Conservation (phyloP, 768 basidiomycete species). For the Trametes cubensis region DNA sequence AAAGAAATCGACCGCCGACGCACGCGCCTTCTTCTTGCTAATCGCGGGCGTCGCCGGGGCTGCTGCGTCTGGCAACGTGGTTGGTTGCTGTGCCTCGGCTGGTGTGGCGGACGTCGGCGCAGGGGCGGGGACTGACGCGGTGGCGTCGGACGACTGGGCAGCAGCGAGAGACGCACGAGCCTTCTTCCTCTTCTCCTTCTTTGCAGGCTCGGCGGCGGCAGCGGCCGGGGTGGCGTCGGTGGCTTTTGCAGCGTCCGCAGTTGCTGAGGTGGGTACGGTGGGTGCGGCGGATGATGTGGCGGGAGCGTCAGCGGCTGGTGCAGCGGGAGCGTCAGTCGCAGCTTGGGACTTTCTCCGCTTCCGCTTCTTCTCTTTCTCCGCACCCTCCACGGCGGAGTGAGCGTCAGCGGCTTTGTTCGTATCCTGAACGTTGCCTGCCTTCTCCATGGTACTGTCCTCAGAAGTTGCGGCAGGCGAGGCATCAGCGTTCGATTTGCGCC, state of each 20-base stretch:
- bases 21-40: slow-evolving; percentile 26
- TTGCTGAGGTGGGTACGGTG: slow-evolving; percentile 1
- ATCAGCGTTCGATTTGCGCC: slow-evolving; percentile 20
- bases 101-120: slow-evolving; percentile 2
- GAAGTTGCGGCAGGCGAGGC: background rate
- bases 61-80: slow-evolving; percentile 15
- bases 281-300: background rate
- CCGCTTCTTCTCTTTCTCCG: slow-evolving; percentile 29
- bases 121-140: slow-evolving; percentile 6
- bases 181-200: slow-evolving; percentile 27
- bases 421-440: background rate
- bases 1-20: slow-evolving; percentile 33
- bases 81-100: background rate
- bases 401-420: background rate
- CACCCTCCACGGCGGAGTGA: background rate
- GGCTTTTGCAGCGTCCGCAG: background rate
- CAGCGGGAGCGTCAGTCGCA: slow-evolving; percentile 2
- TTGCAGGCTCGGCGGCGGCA: slow-evolving; percentile 13
- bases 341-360: slow-evolving; percentile 20
- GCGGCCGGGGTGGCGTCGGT: slow-evolving; percentile 2
- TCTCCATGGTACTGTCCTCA: background rate
- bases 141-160: slow-evolving; percentile 14
- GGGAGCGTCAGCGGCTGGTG: slow-evolving; percentile 1
- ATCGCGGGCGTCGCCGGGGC: slow-evolving; percentile 24
- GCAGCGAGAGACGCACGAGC: slow-evolving; percentile 15